These are phyloP conservation scores for Dimocarpus longan DNA, from an alignment of 345 rosid species.

Conservation along the genomic window DNA sequence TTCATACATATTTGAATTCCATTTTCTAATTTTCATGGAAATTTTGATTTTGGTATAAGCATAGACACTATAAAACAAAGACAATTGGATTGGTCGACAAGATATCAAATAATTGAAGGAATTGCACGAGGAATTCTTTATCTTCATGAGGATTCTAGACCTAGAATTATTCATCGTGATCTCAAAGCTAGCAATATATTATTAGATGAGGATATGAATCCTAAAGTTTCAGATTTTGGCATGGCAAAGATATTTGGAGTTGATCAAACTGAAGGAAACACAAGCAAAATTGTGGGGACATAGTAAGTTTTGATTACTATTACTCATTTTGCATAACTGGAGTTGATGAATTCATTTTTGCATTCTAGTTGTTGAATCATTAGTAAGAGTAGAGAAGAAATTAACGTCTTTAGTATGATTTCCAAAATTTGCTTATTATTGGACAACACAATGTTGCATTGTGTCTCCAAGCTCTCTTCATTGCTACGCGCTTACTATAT, in stretches of 20 bases:
- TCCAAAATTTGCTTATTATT: no score
- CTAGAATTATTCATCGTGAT: conserved; percentile 69
- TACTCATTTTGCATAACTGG: background rate
- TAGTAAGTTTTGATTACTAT: conserved; percentile 43
- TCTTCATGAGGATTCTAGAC: conserved; percentile 51
- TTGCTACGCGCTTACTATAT: no score
- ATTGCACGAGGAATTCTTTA: conserved; percentile 53
- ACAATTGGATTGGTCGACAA: conserved; percentile 48
- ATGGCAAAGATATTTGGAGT: conserved; percentile 54
- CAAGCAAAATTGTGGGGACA: conserved; percentile 58
- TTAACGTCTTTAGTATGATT: no score
- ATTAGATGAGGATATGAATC: conserved; percentile 54
- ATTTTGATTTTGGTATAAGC: background rate
- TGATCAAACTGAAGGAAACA: conserved; percentile 38
- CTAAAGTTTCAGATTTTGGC: conserved; percentile 77
- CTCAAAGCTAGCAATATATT: conserved; percentile 61
- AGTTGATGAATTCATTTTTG: no score
- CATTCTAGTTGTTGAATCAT: background rate
- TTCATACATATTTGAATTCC: background rate
- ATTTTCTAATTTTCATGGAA: background rate
- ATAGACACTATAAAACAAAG: conserved; percentile 41
- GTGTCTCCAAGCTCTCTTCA: no score
- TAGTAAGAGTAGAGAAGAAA: conserved; percentile 27
- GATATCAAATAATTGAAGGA: conserved; percentile 47
- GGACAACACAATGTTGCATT: no score